phyloP scores from a whole-genome alignment of 2,329 filamentous ascomycete genomes.

The Chaetomiaceae sp. region DNA sequence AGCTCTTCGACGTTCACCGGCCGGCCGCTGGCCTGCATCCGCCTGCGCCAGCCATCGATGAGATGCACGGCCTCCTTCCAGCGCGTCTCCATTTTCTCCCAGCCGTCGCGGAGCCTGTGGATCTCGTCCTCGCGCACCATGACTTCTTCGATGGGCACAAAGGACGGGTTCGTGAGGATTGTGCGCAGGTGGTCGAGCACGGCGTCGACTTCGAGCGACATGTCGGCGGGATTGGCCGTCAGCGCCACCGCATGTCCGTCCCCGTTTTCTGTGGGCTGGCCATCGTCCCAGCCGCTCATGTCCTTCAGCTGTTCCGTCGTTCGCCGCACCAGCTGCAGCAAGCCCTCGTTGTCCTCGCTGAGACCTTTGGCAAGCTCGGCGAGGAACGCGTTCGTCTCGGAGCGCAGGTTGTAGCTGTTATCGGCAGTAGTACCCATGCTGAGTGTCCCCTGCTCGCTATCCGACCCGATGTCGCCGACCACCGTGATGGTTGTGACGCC shows the following conservation, averaged over 20 bases:
- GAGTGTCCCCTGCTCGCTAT: constrained; percentile 5
- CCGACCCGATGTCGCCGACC: constrained; percentile 40
- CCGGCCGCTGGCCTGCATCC: constrained; percentile 65
- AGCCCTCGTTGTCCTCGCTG: constrained; percentile 84
- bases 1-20: constrained; percentile 63
- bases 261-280: constrained; percentile 5
- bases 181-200: constrained; percentile 76
- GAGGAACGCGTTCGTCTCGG: constrained; percentile 87
- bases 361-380: constrained; percentile 75
- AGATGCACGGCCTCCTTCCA: constrained; percentile 87
- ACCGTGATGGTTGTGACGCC: constrained; percentile 53
- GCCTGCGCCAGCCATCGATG: constrained; percentile 86
- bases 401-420: constrained; percentile 63
- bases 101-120: constrained; percentile 69
- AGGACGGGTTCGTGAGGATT: constrained; percentile 89
- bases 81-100: constrained; percentile 86
- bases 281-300: constrained; percentile 53
- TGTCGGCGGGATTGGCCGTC: constrained; percentile 50
- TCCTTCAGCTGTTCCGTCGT: constrained; percentile 67
- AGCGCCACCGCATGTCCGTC: constrained; percentile 28
- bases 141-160: constrained; percentile 91
- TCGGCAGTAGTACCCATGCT: constrained; percentile 31
- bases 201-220: constrained; percentile 67
- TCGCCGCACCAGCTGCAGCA: constrained; percentile 65
- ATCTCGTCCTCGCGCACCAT: constrained; percentile 92